Conservation (phyloP, 1,284 basidiomycete species). For the Anthracocystis setariae region DNA sequence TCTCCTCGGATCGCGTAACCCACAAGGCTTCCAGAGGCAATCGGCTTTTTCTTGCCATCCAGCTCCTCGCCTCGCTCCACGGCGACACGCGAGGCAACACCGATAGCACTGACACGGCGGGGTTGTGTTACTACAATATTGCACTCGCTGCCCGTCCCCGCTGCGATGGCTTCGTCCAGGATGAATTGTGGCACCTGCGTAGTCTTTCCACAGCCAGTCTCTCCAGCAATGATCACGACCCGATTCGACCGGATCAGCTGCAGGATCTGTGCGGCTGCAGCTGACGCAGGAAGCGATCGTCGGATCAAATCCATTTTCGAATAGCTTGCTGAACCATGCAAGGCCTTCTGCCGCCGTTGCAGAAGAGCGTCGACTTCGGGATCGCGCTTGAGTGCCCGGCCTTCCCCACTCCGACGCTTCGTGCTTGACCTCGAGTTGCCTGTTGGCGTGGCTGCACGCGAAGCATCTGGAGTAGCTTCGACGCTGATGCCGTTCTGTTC, state of each 20-base stretch:
- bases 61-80: slow-evolving; percentile 82
- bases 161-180: slow-evolving; percentile 78
- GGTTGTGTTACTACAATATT: slow-evolving; percentile 91
- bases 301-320: slow-evolving; percentile 76
- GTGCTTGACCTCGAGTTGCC: slow-evolving; percentile 6
- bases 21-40: slow-evolving; percentile 70
- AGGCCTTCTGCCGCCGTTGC: slow-evolving; percentile 72
- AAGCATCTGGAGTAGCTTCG: slow-evolving; percentile 17
- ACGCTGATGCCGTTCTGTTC: slow-evolving; percentile 19
- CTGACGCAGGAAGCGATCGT: slow-evolving; percentile 75
- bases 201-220: slow-evolving; percentile 86
- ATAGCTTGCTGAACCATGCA: slow-evolving; percentile 81
- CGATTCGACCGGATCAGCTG: slow-evolving; percentile 42
- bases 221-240: slow-evolving; percentile 50
- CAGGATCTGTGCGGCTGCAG: slow-evolving; percentile 80
- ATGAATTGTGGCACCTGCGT: slow-evolving; percentile 81
- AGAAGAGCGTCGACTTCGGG: slow-evolving; percentile 74
- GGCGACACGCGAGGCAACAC: slow-evolving; percentile 87
- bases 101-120: slow-evolving; percentile 86
- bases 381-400: slow-evolving; percentile 62
- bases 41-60: slow-evolving; percentile 62
- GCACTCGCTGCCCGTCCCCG: slow-evolving; percentile 75
- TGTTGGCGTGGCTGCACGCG: slow-evolving; percentile 15
- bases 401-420: slow-evolving; percentile 9
- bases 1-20: slow-evolving; percentile 94